Evolutionary conservation across 306 rosid species (phyloP), one percentile per base, ranked within the genome.

Genomic region (Quercus mongolica): DNA sequence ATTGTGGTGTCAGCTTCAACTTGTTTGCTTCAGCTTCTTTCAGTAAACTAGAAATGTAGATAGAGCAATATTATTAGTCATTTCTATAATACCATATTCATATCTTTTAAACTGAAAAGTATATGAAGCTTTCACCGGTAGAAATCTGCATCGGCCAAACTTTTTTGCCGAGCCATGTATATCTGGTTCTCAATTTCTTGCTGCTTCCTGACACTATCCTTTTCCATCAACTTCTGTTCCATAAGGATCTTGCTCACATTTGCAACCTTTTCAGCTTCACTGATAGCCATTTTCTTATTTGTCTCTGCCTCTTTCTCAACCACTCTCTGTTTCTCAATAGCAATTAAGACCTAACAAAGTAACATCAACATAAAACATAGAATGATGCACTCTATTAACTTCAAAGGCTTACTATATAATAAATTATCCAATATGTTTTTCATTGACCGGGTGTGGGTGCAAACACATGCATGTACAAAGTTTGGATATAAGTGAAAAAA

Each of bases 21-120:
- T 83, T 87, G 91, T 95, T 95, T 56, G 98, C 94, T 83, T 95
- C 97, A 74, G 99, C 97, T 86, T 95, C 97, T 83, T 74, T 93
- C 78, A 76, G 78, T 62, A 86, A 96, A 49, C 97, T 93, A 56
- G 65, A 83, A 71, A 81, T 68, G 56, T 63, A 14, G 49, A 69
- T 41, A 63, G 17, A 73, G 49, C 74, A 75, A 70, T 26, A 72
- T 71, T 74, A 68, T 59, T 49, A 69, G 6, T 56, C 33, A 76
- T 35, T 79, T 59, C 5, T 25, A 21, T 5, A 15, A 31, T 49
- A 63, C 4, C 44, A 31, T 13, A 17, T 28, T 69, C 25, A 18
- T 10, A 25, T 55, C 23, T 55, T 64, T 56, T 75, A 58, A 33
- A 33, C 8, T 8, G 58, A 69, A 65, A 38, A 38, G 74, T 57